phyloP scores from a whole-genome alignment of 2,329 filamentous ascomycete species.

The Kalmusia sp. region DNA sequence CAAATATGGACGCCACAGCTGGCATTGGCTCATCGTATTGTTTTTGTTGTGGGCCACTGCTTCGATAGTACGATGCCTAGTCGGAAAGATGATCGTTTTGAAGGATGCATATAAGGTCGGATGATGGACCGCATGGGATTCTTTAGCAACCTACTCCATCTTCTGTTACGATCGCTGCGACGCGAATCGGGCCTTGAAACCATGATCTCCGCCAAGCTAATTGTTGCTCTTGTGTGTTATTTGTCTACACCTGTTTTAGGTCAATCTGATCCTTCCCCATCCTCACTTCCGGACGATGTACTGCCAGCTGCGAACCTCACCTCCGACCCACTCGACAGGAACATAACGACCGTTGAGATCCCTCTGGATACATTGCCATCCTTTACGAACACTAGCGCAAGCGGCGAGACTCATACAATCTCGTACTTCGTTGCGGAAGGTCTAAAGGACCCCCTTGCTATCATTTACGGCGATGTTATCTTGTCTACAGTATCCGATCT shows the following conservation, averaged over 20 bases:
- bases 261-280: background rate
- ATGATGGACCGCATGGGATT: no score
- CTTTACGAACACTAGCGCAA: background rate
- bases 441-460: conserved; percentile 5
- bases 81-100: background rate
- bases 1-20: background rate
- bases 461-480: conserved; percentile 17
- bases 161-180: background rate
- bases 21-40: background rate
- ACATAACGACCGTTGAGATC: conserved; percentile 10
- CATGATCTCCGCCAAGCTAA: background rate
- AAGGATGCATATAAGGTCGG: background rate
- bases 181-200: background rate
- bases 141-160: background rate
- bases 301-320: conserved; percentile 4
- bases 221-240: background rate
- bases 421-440: conserved; percentile 14
- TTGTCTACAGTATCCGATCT: conserved; percentile 11
- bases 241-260: background rate
- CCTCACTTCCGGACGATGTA: background rate
- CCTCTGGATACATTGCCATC: background rate
- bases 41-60: background rate
- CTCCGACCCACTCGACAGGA: conserved; percentile 4
- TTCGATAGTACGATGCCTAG: background rate
- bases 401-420: conserved; percentile 2